These are phyloP conservation scores for Gynochthodes officinalis DNA, from an alignment of 257 asterid genomes.

Conservation along the genomic window DNA sequence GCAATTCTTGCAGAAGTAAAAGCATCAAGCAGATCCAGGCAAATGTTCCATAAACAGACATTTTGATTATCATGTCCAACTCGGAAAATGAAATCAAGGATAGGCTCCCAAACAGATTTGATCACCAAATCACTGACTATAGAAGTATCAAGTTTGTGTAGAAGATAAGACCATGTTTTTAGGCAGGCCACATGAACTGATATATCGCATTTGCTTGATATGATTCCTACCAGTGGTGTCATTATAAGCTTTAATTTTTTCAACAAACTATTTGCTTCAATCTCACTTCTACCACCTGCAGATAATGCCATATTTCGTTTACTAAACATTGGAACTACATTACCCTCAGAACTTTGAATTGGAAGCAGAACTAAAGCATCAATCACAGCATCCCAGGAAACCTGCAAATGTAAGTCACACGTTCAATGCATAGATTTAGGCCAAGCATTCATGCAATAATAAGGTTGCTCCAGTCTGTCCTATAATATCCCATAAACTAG, in stretches of 20 bases:
- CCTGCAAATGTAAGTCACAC: conserved; percentile 42
- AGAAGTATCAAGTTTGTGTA: conserved; percentile 63
- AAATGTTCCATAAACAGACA: conserved; percentile 55
- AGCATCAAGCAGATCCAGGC: conserved; percentile 60
- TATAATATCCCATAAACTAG: neutral
- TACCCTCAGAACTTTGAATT: conserved; percentile 32
- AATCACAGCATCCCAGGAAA: conserved; percentile 75
- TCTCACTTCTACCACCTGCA: conserved; percentile 24
- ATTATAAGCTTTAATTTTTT: conserved; percentile 66
- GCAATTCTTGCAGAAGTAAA: conserved; percentile 42
- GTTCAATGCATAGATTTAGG: neutral
- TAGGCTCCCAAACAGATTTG: conserved; percentile 65
- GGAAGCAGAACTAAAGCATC: conserved; percentile 56
- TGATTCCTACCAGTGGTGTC: conserved; percentile 65
- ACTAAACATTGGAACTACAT: conserved; percentile 19
- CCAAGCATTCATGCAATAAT: neutral
- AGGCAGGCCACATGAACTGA: conserved; percentile 71
- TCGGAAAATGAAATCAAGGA: conserved; percentile 49
- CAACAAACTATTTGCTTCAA: conserved; percentile 31
- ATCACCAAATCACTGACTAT: conserved; percentile 41
- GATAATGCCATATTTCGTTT: conserved; percentile 22
- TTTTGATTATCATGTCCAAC: conserved; percentile 49
- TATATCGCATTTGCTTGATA: conserved; percentile 64
- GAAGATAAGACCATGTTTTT: conserved; percentile 77
- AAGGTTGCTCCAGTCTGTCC: neutral